Evolutionary conservation across 768 basidiomycete genomes (phyloP).

Genomic region (Lactarius pseudohatsudake): DNA sequence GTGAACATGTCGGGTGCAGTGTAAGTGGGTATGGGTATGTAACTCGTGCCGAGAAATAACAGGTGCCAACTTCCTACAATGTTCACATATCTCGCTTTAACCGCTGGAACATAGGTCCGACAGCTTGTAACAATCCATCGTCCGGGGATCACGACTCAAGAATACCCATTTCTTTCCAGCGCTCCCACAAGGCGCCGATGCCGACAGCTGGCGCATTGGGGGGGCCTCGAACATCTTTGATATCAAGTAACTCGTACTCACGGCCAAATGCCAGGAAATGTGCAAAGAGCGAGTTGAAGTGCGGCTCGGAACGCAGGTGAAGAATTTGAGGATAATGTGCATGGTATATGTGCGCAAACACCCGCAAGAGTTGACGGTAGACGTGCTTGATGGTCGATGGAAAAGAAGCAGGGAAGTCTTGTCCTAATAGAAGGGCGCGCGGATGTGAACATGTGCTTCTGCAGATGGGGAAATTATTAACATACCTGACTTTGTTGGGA

Average conservation of each 20-base stretch:
- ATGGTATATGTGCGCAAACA: conserved; percentile 97
- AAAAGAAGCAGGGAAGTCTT: conserved; percentile 84
- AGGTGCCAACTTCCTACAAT: conserved; percentile 10
- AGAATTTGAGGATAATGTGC: conserved; percentile 90
- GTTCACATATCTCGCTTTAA: neutral
- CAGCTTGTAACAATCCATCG: neutral
- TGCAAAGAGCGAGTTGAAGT: conserved; percentile 96
- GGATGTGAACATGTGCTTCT: neutral
- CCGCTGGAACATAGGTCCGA: neutral
- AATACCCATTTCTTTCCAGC: conserved; percentile 86
- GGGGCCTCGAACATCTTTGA: conserved; percentile 81
- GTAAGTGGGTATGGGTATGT: conserved; percentile 11
- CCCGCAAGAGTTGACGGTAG: conserved; percentile 93
- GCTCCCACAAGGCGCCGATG: conserved; percentile 79
- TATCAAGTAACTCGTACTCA: conserved; percentile 88
- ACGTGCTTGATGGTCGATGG: conserved; percentile 90
- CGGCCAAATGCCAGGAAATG: conserved; percentile 96
- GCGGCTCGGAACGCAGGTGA: conserved; percentile 89
- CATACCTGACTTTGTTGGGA: conserved; percentile 94
- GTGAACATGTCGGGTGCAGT: neutral
- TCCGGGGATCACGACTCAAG: conserved; percentile 43
- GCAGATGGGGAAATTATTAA: conserved; percentile 11
- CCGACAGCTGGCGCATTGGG: conserved; percentile 57
- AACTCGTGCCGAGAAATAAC: conserved; percentile 13
- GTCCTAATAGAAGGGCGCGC: conserved; percentile 48